Percentiles rank a stretch among this genome's conserved stretches.
Conservation (phyloP, 2,329 filamentous ascomycete species). For the Arthroderma uncinatum region DNA sequence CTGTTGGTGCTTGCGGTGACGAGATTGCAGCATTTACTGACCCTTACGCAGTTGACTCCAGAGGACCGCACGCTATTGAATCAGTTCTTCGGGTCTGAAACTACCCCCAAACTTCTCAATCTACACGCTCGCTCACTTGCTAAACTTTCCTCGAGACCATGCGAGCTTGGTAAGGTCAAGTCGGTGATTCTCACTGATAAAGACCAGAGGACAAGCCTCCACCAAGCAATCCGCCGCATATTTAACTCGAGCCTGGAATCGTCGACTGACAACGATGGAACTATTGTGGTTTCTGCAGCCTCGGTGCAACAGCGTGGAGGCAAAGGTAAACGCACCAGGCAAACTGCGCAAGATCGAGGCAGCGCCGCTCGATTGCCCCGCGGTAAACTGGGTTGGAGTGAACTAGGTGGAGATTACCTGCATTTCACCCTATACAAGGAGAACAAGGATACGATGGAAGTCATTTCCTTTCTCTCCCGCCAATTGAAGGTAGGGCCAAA, state of each 20-base stretch:
- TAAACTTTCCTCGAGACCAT: slow-evolving; percentile 45
- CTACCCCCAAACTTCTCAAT: slow-evolving; percentile 41
- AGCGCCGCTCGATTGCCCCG: slow-evolving; percentile 18
- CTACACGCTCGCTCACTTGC: slow-evolving; percentile 46
- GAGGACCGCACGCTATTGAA: slow-evolving; percentile 37
- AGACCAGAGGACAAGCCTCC: slow-evolving; percentile 50
- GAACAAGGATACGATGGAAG: slow-evolving; percentile 94
- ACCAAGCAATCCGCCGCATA: slow-evolving; percentile 60
- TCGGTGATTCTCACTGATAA: slow-evolving; percentile 49
- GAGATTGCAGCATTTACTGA: background rate
- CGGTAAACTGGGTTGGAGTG: slow-evolving; percentile 49
- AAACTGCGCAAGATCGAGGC: slow-evolving; percentile 21
- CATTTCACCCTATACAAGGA: slow-evolving; percentile 94
- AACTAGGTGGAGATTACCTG: slow-evolving; percentile 65
- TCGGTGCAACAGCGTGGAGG: slow-evolving; percentile 22
- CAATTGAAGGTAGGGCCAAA: slow-evolving; percentile 59
- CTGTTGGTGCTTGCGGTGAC: too few relatives aligned
- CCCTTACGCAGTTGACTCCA: slow-evolving; percentile 18
- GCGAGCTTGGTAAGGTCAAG: slow-evolving; percentile 44
- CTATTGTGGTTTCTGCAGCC: slow-evolving; percentile 44
- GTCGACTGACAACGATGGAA: slow-evolving; percentile 59
- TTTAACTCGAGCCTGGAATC: slow-evolving; percentile 73
- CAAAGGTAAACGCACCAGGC: slow-evolving; percentile 14
- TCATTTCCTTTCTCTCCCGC: slow-evolving; percentile 63
- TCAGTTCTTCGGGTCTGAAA: slow-evolving; percentile 42